Percentiles rank a stretch among this genome's conserved stretches.
Evolutionary conservation across 139 green algal species (phyloP).

Genomic region (Yamagishiella unicocca): DNA sequence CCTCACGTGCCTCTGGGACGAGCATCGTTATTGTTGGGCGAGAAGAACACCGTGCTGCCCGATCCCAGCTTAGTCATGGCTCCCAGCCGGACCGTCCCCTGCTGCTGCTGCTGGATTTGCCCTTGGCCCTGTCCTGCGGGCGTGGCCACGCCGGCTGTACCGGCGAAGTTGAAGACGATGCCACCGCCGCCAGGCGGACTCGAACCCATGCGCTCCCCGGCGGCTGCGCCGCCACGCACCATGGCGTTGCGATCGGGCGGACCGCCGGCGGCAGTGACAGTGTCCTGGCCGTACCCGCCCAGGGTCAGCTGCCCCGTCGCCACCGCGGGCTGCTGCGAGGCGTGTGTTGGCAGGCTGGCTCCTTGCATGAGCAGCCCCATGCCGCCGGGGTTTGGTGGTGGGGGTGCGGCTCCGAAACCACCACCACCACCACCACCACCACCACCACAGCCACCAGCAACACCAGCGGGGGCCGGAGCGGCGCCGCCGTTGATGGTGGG

Average conservation of each 20-base stretch:
- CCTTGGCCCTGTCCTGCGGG: neutral
- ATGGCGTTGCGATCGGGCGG: too few relatives aligned
- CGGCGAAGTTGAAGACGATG: neutral
- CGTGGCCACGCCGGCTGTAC: neutral
- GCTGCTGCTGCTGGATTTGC: neutral
- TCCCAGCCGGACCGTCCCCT: neutral
- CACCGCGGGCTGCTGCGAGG: too few relatives aligned
- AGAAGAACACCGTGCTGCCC: conserved; percentile 7
- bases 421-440: neutral
- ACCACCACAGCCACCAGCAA: neutral
- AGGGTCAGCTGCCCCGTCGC: too few relatives aligned
- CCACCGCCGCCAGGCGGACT: neutral
- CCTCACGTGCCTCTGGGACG: neutral
- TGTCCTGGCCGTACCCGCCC: too few relatives aligned
- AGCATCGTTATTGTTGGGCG: neutral
- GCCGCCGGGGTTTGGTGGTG: too few relatives aligned
- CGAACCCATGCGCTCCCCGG: too few relatives aligned
- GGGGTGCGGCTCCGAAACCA: too few relatives aligned
- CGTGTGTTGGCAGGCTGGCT: too few relatives aligned
- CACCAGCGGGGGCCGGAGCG: neutral
- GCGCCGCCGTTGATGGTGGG: neutral
- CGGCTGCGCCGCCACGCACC: too few relatives aligned
- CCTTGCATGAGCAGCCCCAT: too few relatives aligned
- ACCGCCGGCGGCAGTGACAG: too few relatives aligned
- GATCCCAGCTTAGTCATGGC: conserved; percentile 6